phyloP scores from a whole-genome alignment of 2,329 filamentous ascomycete species.

The Penicillium verrucosum region DNA sequence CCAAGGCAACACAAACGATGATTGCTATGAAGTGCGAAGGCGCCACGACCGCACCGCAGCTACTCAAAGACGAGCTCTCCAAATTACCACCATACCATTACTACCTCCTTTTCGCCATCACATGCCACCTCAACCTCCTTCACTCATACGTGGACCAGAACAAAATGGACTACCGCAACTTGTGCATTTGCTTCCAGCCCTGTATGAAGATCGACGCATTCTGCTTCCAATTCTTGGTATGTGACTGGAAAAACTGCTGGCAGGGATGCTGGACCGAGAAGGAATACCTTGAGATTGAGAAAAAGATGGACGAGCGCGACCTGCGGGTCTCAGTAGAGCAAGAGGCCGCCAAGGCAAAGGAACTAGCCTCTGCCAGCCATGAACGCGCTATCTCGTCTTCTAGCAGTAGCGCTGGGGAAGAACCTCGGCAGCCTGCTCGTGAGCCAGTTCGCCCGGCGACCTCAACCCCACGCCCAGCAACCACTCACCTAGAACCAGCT shows the following conservation, averaged over 20 bases:
- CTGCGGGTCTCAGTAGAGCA: conserved; percentile 23
- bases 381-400: conserved; percentile 63
- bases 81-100: conserved; percentile 96
- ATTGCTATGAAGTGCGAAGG: conserved; percentile 77
- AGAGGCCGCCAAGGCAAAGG: conserved; percentile 19
- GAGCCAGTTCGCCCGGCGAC: conserved; percentile 27
- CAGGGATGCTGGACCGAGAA: conserved; percentile 91
- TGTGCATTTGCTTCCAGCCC: conserved; percentile 95
- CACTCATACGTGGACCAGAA: conserved; percentile 91
- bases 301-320: conserved; percentile 38
- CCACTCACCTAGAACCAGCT: conserved; percentile 17
- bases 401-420: conserved; percentile 53
- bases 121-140: conserved; percentile 87
- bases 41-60: conserved; percentile 73
- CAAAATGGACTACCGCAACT: conserved; percentile 95
- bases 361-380: conserved; percentile 36
- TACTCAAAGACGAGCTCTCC: conserved; percentile 87
- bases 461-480: conserved; percentile 31
- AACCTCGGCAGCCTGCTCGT: conserved; percentile 10
- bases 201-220: conserved; percentile 95
- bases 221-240: conserved; percentile 92
- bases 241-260: conserved; percentile 96
- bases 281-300: conserved; percentile 64
- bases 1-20: conserved; percentile 74
- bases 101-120: conserved; percentile 95